These are phyloP conservation scores for Pythium rhizo-oryzae DNA, from an alignment of 352 stramenopile species.

Conservation along the genomic window DNA sequence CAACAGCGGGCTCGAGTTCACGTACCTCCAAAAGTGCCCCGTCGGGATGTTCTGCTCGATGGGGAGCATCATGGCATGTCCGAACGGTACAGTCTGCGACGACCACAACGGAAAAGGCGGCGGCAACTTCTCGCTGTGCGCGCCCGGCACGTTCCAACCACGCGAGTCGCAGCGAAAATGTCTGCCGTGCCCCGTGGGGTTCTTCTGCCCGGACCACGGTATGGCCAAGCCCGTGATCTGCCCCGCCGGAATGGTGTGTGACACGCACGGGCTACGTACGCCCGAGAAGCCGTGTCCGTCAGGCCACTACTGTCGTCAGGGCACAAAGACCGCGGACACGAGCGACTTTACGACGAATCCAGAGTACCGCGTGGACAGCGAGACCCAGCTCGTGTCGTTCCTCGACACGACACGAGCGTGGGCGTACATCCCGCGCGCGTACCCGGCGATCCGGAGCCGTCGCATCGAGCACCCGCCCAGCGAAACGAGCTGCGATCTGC, in stretches of 20 bases:
- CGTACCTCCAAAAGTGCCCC: conserved; percentile 73
- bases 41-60: conserved; percentile 60
- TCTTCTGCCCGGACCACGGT: conserved; percentile 93
- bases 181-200: conserved; percentile 93
- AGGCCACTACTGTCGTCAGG: conserved; percentile 93
- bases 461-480: conserved; percentile 67
- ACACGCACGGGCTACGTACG: conserved; percentile 80
- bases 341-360: conserved; percentile 63
- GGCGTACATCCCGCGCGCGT: conserved; percentile 44
- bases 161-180: conserved; percentile 76
- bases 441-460: conserved; percentile 56
- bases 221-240: conserved; percentile 91
- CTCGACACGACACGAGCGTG: conserved; percentile 50
- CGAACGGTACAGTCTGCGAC: conserved; percentile 89
- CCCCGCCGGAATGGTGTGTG: conserved; percentile 92
- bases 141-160: conserved; percentile 94
- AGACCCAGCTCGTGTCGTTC: conserved; percentile 71
- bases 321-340: conserved; percentile 89
- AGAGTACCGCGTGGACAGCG: conserved; percentile 60
- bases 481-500: conserved; percentile 45
- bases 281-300: conserved; percentile 87
- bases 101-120: conserved; percentile 24
- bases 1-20: conserved; percentile 61
- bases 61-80: conserved; percentile 62
- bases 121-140: conserved; percentile 95